A percentile compares a stretch with the other conserved stretches of the same genome.
phyloP scores from a whole-genome alignment of 1,284 basidiomycete species.

The Trichosporon faecale region DNA sequence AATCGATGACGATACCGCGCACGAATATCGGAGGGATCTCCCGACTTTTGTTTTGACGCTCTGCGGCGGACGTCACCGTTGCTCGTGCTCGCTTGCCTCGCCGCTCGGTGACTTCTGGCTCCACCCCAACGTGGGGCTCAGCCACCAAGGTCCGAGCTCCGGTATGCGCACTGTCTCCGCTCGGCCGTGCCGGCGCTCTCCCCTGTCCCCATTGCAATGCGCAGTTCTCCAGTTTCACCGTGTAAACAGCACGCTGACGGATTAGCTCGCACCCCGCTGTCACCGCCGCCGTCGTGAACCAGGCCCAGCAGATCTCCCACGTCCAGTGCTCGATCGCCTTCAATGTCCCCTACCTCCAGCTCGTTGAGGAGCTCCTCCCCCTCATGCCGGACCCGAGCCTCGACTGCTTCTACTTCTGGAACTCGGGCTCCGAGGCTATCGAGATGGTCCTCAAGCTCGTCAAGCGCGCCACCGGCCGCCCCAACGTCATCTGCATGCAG shows the following conservation, averaged over 20 bases:
- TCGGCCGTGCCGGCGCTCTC: neutral
- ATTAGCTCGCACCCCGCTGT: slow-evolving; percentile 75
- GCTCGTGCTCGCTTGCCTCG: neutral
- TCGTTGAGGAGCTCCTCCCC: slow-evolving; percentile 28
- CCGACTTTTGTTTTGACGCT: neutral
- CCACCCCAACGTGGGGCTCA: neutral
- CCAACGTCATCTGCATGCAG: slow-evolving; percentile 86
- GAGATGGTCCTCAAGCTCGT: slow-evolving; percentile 55
- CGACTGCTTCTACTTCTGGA: slow-evolving; percentile 89
- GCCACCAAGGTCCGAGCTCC: neutral
- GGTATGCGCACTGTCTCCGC: neutral
- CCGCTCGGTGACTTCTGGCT: neutral
- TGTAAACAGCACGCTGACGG: slow-evolving; percentile 24
- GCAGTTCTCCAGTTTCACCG: neutral
- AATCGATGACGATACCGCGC: neutral
- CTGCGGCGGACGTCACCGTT: neutral
- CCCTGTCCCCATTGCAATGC: neutral
- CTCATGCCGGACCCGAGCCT: slow-evolving; percentile 30
- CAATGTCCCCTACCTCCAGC: slow-evolving; percentile 26
- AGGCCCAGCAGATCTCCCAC: slow-evolving; percentile 75
- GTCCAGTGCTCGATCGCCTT: slow-evolving; percentile 57
- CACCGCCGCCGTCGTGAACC: slow-evolving; percentile 76
- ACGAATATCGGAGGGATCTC: neutral
- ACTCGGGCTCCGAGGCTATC: slow-evolving; percentile 59
- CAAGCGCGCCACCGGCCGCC: slow-evolving; percentile 68